Percentiles rank a stretch among this genome's conserved stretches.
Conservation (phyloP, 1,284 basidiomycete species). For the Irpex rosettiformis region DNA sequence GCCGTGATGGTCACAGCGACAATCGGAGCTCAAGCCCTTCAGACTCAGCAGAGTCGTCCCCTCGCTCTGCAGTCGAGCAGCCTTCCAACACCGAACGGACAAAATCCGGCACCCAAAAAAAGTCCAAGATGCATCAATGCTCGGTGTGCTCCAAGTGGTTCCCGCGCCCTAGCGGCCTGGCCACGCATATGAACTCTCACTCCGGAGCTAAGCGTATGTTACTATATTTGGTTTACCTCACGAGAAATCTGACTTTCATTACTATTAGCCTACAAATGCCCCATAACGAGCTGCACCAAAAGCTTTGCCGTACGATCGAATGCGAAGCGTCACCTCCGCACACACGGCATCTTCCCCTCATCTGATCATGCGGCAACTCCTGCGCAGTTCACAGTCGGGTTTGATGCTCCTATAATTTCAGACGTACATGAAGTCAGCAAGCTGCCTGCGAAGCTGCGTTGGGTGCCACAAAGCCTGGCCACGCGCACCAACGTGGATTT, state of each 20-base stretch:
- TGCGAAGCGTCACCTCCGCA: conserved; percentile 58
- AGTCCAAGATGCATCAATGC: conserved; percentile 52
- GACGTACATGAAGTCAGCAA: conserved; percentile 38
- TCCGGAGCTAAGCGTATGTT: conserved; percentile 60
- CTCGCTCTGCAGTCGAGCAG: conserved; percentile 16
- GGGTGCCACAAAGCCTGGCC: conserved; percentile 39
- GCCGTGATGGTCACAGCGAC: conserved; percentile 11
- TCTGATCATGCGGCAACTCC: conserved; percentile 27
- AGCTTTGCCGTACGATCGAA: conserved; percentile 64
- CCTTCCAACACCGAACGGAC: conserved; percentile 19
- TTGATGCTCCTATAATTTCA: conserved; percentile 42
- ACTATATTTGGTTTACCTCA: conserved; percentile 2
- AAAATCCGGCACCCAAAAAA: conserved; percentile 31
- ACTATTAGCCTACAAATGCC: conserved; percentile 50
- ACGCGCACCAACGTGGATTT: conserved; percentile 30
- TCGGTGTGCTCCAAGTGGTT: conserved; percentile 55
- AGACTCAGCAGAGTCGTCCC: conserved; percentile 13
- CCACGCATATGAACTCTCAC: conserved; percentile 72
- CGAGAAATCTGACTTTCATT: conserved; percentile 8
- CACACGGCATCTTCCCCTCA: conserved; percentile 40
- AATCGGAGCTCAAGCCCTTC: conserved; percentile 14
- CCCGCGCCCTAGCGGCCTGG: conserved; percentile 62
- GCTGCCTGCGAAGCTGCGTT: conserved; percentile 39
- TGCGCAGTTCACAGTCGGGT: conserved; percentile 39
- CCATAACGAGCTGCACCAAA: conserved; percentile 49